phyloP scores from a whole-genome alignment of 352 stramenopile genomes.

The Phytophthora pseudosyringae region DNA sequence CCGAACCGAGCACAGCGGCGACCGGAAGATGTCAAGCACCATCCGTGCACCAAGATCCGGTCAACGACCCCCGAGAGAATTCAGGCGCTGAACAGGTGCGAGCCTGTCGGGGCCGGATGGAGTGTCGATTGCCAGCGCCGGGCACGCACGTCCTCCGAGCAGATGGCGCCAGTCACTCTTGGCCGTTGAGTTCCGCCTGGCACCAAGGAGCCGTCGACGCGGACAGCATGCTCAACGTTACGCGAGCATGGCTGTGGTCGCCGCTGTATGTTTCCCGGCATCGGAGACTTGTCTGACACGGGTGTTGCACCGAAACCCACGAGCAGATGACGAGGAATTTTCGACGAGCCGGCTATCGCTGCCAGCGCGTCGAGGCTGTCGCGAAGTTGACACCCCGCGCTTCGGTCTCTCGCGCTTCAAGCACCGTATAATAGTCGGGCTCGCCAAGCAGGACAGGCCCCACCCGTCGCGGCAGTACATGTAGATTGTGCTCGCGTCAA shows the following conservation, averaged over 20 bases:
- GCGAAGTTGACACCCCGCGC: conserved; percentile 13
- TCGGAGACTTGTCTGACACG: conserved; percentile 25
- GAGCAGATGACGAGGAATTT: conserved; percentile 44
- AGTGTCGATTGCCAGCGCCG: conserved; percentile 34
- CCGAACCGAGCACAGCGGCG: conserved; percentile 7
- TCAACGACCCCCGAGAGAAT: conserved; percentile 9
- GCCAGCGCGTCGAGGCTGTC: conserved; percentile 5
- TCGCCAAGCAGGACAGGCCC: conserved; percentile 8
- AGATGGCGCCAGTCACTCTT: conserved; percentile 28
- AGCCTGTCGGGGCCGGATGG: conserved; percentile 8
- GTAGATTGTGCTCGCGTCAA: conserved; percentile 9
- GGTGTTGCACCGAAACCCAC: conserved; percentile 35
- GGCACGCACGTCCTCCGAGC: conserved; percentile 26
- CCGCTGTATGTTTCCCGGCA: conserved; percentile 7
- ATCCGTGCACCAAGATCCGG: conserved; percentile 32
- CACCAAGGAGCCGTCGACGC: conserved; percentile 20
- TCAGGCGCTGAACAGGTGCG: conserved; percentile 8
- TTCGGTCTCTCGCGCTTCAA: conserved; percentile 21
- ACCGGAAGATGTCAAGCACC: conserved; percentile 27
- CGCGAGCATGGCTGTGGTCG: not conserved
- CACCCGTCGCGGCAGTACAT: not conserved
- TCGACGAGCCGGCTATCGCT: conserved; percentile 25
- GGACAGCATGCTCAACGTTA: conserved; percentile 21
- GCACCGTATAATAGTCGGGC: conserved; percentile 18
- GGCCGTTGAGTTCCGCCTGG: conserved; percentile 23